These are phyloP conservation scores for Coniochaeta hoffmannii DNA, from an alignment of 2,329 filamentous ascomycete genomes.

Conservation along the genomic window DNA sequence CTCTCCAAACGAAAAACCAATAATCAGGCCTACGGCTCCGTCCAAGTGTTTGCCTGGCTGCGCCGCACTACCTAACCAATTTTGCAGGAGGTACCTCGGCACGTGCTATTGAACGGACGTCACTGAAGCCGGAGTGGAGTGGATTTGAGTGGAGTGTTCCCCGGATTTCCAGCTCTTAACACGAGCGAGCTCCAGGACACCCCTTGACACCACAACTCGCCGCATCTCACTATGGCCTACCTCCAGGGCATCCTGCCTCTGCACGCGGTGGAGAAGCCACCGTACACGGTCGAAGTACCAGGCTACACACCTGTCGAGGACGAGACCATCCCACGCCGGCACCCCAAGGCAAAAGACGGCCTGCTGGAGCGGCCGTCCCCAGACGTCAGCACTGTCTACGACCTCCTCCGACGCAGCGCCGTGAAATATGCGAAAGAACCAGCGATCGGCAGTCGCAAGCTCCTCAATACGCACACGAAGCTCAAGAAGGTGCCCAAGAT, in stretches of 20 bases:
- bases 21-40: too few relatives aligned
- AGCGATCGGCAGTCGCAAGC: constrained; percentile 63
- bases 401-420: constrained; percentile 66
- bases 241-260: constrained; percentile 41
- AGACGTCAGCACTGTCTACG: constrained; percentile 69
- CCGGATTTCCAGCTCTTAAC: not conserved
- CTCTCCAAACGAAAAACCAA: too few relatives aligned
- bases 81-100: too few relatives aligned
- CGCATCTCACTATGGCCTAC: constrained; percentile 24
- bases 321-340: constrained; percentile 77
- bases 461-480: constrained; percentile 74
- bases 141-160: too few relatives aligned
- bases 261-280: constrained; percentile 58
- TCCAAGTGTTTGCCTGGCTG: too few relatives aligned
- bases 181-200: not conserved
- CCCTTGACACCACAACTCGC: not conserved
- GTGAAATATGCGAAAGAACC: constrained; percentile 53
- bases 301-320: constrained; percentile 63
- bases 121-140: too few relatives aligned
- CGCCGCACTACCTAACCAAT: too few relatives aligned
- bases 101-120: too few relatives aligned
- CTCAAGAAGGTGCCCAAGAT: constrained; percentile 86
- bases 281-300: constrained; percentile 67
- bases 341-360: constrained; percentile 62
- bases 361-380: constrained; percentile 59